These are phyloP conservation scores for Purshia tridentata DNA, from an alignment of 306 rosid species.

Conservation along the genomic window DNA sequence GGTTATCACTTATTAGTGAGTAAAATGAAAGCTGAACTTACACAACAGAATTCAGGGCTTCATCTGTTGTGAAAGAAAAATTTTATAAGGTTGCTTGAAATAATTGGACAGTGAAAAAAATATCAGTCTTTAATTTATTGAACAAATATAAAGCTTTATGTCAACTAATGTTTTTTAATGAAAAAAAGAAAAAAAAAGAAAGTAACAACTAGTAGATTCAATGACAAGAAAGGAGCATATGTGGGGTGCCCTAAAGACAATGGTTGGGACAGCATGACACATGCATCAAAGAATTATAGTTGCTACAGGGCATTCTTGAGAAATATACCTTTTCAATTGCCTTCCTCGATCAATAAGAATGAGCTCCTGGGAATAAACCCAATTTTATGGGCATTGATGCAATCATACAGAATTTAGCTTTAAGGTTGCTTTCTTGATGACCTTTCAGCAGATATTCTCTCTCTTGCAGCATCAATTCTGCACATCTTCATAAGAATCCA, in stretches of 20 bases:
- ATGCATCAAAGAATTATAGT: conserved; percentile 33
- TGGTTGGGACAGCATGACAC: conserved; percentile 12
- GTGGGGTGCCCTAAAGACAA: conserved; percentile 21
- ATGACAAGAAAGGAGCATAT: too few species aligned
- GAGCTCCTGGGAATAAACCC: conserved; percentile 45
- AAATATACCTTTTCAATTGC: conserved; percentile 18
- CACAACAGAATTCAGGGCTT: too few species aligned
- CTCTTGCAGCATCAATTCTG: conserved; percentile 65
- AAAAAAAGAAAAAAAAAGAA: too few species aligned
- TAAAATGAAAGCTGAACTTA: too few species aligned
- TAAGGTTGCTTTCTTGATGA: conserved; percentile 48
- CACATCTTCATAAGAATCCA: conserved; percentile 51
- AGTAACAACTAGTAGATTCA: too few species aligned
- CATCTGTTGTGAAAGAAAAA: too few species aligned
- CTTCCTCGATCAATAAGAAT: conserved; percentile 43
- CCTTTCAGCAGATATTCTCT: conserved; percentile 50
- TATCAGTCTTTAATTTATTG: too few species aligned
- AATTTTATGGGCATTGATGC: conserved; percentile 58
- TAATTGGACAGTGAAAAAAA: too few species aligned
- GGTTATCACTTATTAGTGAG: too few species aligned
- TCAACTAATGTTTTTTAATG: too few species aligned
- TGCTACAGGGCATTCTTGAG: conserved; percentile 28
- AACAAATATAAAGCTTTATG: too few species aligned
- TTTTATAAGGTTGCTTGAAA: too few species aligned
- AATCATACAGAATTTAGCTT: conserved; percentile 42